Base-by-base conservation (phyloP, 2,329 filamentous ascomycete species). In the Cordyceps pruinosa region DNA sequence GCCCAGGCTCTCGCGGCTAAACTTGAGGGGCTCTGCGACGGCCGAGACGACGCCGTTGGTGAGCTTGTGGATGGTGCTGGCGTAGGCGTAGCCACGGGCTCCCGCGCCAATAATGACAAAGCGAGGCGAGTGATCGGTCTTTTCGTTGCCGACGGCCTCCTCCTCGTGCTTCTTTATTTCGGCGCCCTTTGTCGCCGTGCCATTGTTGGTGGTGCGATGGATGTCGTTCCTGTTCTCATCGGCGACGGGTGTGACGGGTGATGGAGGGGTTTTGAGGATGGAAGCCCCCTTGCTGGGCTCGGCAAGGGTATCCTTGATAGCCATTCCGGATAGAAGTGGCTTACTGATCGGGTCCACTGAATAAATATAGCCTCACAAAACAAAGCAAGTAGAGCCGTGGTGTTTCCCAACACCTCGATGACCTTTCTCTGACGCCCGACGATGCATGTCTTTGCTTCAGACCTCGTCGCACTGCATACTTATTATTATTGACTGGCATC, bases 21-120 rank as follows among this genome's bases (percentile, higher is more conserved):
- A 94, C 15, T 78, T 69, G 62, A 90, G 77, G 0, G 92, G 90
- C 64, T 97, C 94, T 23, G 88, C 90, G 17, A 99, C 83, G 26
- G 89, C 89, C 23, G 81, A 82, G 59, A 97, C 82, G 32, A 86
- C 68, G 6, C 87, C 89, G 61, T 84, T 81, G 59, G 82, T 86
- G 19, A 82, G 83, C 17, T 78, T 75, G n/a, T 75, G 71, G 9
- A 90, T 84, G 53, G 86, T 86, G 59, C 78, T 77, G 32, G 87
- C 88, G 68, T 95, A 96, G 30, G 84, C 81, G 52, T 81, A 79
- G 15, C 91, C 91, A 35, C 91, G 85, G 48, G 87, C 89, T 34
- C 91, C 90, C 8, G 89, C 90, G 21, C 91, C 91, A 63, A 96
- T 86, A 65, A 96, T 81, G 56, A 95, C 78, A 65, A 95, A 83